Conservation (phyloP, 768 basidiomycete genomes). For the Suillus cothurnatus region DNA sequence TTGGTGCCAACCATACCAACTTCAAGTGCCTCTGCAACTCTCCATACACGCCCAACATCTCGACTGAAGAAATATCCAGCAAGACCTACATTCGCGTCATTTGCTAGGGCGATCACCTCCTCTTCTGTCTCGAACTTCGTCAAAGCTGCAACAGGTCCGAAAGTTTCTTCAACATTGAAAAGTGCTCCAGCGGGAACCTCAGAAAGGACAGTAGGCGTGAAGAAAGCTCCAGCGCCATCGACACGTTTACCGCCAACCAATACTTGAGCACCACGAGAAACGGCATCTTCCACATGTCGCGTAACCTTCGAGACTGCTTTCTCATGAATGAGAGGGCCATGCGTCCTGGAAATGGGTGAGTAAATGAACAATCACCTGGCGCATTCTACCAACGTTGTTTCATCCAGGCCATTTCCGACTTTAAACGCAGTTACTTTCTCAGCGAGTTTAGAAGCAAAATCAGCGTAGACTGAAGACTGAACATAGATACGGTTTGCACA, state of each 20-base stretch:
- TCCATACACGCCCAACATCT: constrained; percentile 89
- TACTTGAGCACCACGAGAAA: constrained; percentile 81
- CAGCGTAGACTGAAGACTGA: constrained; percentile 88
- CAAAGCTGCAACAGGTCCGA: constrained; percentile 88
- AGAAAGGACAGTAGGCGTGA: constrained; percentile 83
- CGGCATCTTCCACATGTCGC: constrained; percentile 86
- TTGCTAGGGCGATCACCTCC: constrained; percentile 85
- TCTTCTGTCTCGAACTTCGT: constrained; percentile 93
- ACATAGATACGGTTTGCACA: constrained; percentile 94
- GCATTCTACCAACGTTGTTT: constrained; percentile 57
- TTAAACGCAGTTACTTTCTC: constrained; percentile 84
- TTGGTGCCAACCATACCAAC: constrained; percentile 92
- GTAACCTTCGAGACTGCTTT: constrained; percentile 86
- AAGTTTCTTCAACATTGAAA: constrained; percentile 86
- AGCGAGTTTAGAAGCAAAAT: constrained; percentile 86
- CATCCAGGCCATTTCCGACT: constrained; percentile 85
- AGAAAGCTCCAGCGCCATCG: constrained; percentile 66
- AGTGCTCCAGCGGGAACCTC: constrained; percentile 75
- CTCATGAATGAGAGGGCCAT: constrained; percentile 91
- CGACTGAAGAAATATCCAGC: constrained; percentile 93
- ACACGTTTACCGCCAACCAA: constrained; percentile 85
- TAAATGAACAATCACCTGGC: neutral
- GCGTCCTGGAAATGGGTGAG: constrained; percentile 60
- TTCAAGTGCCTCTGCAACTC: constrained; percentile 92
- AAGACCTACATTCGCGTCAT: constrained; percentile 79